Conservation (phyloP, 441 rosid genomes). For the Mallotus japonicus region DNA sequence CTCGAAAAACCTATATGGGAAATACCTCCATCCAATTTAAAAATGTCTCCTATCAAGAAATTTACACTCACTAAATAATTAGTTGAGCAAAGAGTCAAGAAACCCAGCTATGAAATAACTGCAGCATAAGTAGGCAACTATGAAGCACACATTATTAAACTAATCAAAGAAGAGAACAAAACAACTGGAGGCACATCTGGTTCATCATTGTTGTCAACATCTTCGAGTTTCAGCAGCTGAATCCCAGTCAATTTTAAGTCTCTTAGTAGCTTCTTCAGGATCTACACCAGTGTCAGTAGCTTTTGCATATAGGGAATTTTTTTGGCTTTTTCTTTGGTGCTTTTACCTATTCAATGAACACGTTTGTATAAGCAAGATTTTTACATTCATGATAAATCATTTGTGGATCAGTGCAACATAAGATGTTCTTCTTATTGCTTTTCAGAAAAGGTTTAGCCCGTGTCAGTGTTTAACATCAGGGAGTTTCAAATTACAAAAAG, state of each 20-base stretch:
- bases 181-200: constrained; percentile 63
- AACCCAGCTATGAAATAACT: constrained; percentile 4
- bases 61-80: constrained; percentile 73
- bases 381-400: neutral
- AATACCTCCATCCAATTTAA: constrained; percentile 56
- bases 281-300: constrained; percentile 79
- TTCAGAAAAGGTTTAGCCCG: neutral
- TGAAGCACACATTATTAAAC: neutral
- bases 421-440: neutral
- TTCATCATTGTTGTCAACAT: constrained; percentile 45
- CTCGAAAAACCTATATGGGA: constrained; percentile 65
- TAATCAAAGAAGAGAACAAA: constrained; percentile 40
- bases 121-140: neutral
- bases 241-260: constrained; percentile 89
- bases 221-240: constrained; percentile 87
- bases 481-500: too few species aligned
- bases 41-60: constrained; percentile 73
- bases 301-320: constrained; percentile 68
- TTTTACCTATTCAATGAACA: constrained; percentile 48
- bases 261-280: constrained; percentile 72
- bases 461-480: neutral
- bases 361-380: constrained; percentile 2
- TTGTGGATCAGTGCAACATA: too few species aligned
- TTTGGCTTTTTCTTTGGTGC: constrained; percentile 52
- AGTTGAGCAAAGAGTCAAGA: constrained; percentile 63